A percentile compares a stretch with the other conserved stretches of the same genome.
Conservation (phyloP, 257 asterid species). For the Gardenia jasminoides region DNA sequence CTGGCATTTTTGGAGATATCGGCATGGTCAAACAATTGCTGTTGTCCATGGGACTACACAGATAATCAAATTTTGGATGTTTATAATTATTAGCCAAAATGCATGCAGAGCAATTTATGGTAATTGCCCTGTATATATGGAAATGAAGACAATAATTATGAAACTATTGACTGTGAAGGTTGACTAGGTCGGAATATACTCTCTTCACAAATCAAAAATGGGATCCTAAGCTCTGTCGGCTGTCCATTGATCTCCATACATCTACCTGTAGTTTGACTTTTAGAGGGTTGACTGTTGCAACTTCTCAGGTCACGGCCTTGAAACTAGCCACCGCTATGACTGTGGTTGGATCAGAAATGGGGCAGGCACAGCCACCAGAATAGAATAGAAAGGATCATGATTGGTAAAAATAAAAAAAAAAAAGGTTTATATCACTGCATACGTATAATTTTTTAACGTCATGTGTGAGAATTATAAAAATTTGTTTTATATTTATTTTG, state of each 20-base stretch:
- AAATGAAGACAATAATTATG: neutral
- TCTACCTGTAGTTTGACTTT: constrained; percentile 23
- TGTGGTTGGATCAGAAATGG: no score
- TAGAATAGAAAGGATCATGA: no score
- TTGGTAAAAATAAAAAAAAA: no score
- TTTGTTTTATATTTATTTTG: no score
- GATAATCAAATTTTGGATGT: neutral
- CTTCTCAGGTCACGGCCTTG: neutral
- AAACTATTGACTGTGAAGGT: neutral
- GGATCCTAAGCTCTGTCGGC: constrained; percentile 21
- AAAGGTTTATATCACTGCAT: no score
- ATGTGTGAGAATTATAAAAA: no score
- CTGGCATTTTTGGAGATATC: neutral
- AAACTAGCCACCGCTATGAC: neutral
- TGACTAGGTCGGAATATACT: constrained; percentile 9
- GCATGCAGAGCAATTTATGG: neutral
- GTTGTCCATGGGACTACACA: neutral
- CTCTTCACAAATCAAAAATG: neutral
- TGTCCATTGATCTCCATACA: constrained; percentile 11
- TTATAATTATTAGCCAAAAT: neutral
- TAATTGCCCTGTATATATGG: neutral
- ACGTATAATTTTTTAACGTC: no score
- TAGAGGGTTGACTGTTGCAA: neutral
- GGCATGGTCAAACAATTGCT: constrained; percentile 9
- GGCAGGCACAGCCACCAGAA: no score